Evolutionary conservation across 2,329 filamentous ascomycete genomes (phyloP).

Genomic region (Xylaria sp.): DNA sequence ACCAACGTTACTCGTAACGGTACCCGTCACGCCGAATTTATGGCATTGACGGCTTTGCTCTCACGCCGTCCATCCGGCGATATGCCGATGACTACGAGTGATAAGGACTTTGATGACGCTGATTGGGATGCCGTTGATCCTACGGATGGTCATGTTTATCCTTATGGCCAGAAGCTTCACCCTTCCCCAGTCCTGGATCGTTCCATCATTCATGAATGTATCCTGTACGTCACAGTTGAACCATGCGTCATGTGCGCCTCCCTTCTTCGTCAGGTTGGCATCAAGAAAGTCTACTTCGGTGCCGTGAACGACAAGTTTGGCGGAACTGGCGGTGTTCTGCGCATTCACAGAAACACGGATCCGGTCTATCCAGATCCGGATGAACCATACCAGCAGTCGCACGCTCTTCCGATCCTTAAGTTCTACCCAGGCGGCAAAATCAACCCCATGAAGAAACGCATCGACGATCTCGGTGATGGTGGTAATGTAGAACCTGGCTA

Average conservation of each 20-base stretch:
- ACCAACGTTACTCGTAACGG: conserved; percentile 89
- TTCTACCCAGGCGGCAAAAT: too few relatives aligned
- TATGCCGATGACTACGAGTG: conserved; percentile 20
- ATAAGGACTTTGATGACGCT: conserved; percentile 35
- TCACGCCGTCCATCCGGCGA: conserved; percentile 37
- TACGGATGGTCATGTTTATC: conserved; percentile 51
- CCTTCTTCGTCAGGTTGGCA: conserved; percentile 78
- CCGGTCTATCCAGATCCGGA: conserved; percentile 29
- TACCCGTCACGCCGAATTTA: conserved; percentile 91
- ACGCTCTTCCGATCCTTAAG: conserved; percentile 20
- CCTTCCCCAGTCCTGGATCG: conserved; percentile 55
- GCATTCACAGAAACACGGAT: conserved; percentile 64
- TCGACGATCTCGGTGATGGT: conserved; percentile 46
- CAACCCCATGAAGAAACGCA: conserved; percentile 16
- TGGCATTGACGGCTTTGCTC: conserved; percentile 63
- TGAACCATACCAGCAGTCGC: conserved; percentile 31
- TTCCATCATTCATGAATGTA: conserved; percentile 63
- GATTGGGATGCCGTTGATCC: conserved; percentile 50
- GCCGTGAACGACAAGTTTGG: conserved; percentile 96
- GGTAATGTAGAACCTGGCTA: conserved; percentile 72
- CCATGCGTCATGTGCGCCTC: conserved; percentile 99
- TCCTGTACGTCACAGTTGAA: conserved; percentile 94
- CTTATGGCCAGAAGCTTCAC: conserved; percentile 56
- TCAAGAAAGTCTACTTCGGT: conserved; percentile 89
- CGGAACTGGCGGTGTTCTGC: conserved; percentile 88